Base-by-base conservation (phyloP, 2,329 filamentous ascomycete species). In the Elsinoe fawcettii region DNA sequence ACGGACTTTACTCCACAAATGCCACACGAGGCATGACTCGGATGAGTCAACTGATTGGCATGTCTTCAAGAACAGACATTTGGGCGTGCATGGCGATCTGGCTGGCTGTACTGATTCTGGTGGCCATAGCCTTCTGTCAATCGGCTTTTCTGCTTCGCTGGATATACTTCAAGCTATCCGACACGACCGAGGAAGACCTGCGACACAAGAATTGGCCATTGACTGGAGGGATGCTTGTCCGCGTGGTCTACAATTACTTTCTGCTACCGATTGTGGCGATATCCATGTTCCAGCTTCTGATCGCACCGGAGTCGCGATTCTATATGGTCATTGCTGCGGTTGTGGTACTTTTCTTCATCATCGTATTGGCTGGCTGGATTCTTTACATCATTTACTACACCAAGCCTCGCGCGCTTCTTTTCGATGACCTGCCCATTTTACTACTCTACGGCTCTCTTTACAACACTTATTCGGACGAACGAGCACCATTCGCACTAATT, bases 51-150 rank as follows among this genome's bases (percentile, higher is more conserved):
- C 79, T 93, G 55, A 82, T 93, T 37, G 93, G 93, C 32, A 87
- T 97, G 81, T 77, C 80, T 23, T 76, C 82, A 22, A 80, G 82
- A 11, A 76, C 84, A 60, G 93, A 99, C 68, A 82, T 96, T 18
- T 99, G 93, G 93, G 86, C 90, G 1, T 90, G 90, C 61, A 93
- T 95, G 86, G 89, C 93, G 67, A 78, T 96, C 44, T 97, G 90
- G 86, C 80, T 97, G 16, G 78, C 92, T 8, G 85, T 86, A 61
- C 87, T 96, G 61, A 80, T 95, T 59, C 83, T 73, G 37, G 77
- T 75, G 54, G 80, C 88, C 11, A 77, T 90, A 18, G 69, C 87
- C 20, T 70, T 92, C 18, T 85, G 86, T 47, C 90, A 96, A 69
- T 64, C 86, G 34, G 88, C 84, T 22, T 97, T 97, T 68, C 73